phyloP scores from a whole-genome alignment of 2,329 filamentous ascomycete genomes.

The Colletotrichum aenigma region DNA sequence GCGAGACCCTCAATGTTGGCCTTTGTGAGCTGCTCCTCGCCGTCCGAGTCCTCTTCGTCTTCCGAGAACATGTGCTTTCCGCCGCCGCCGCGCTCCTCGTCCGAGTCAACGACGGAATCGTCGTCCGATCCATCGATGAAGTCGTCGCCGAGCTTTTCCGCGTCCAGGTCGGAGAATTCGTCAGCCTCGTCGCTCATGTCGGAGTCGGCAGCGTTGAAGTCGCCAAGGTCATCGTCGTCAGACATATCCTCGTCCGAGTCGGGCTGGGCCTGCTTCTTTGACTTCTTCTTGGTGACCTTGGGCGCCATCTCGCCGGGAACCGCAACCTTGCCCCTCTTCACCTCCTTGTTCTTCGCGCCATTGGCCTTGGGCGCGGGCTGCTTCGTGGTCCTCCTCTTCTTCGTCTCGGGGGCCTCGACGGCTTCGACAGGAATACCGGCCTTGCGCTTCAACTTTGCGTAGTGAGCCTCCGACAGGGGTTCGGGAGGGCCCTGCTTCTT shows the following conservation, averaged over 20 bases:
- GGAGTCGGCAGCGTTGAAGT: constrained; percentile 40
- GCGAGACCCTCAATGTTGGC: constrained; percentile 96
- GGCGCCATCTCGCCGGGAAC: constrained; percentile 23
- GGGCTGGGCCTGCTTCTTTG: constrained; percentile 29
- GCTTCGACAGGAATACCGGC: constrained; percentile 68
- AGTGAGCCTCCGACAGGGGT: constrained; percentile 79
- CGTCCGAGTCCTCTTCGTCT: constrained; percentile 87
- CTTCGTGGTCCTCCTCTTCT: constrained; percentile 57
- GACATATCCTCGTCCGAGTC: constrained; percentile 19
- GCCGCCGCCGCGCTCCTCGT: constrained; percentile 61
- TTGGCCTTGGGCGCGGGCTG: constrained; percentile 35
- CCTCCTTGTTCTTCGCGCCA: constrained; percentile 35
- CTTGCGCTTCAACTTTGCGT: constrained; percentile 86
- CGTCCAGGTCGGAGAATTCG: constrained; percentile 46
- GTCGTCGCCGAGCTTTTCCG: constrained; percentile 55
- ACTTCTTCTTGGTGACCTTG: constrained; percentile 27
- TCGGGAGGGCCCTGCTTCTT: constrained; percentile 91
- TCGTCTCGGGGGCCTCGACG: constrained; percentile 63
- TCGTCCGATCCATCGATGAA: constrained; percentile 62
- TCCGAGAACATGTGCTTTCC: constrained; percentile 86
- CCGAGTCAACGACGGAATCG: constrained; percentile 73
- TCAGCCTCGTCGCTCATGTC: constrained; percentile 49
- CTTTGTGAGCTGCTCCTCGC: constrained; percentile 88
- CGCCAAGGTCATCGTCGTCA: constrained; percentile 31
- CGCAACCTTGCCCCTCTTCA: constrained; percentile 34